These are phyloP conservation scores for Colletotrichum eleusines DNA, from an alignment of 2,329 filamentous ascomycete genomes.

Conservation along the genomic window DNA sequence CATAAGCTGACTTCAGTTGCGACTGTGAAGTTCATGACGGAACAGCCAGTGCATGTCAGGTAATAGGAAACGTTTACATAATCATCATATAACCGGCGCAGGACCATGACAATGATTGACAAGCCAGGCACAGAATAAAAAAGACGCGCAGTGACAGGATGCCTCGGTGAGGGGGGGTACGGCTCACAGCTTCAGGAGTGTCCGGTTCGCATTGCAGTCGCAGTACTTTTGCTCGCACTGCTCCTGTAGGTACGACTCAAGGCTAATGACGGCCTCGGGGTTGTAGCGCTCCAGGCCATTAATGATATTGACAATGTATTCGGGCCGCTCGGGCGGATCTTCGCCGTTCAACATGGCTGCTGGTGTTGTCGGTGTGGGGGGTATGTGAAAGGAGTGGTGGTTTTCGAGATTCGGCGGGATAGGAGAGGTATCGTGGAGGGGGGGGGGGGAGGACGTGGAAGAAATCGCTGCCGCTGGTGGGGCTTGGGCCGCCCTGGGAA, in stretches of 20 bases:
- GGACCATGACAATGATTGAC: conserved; percentile 40
- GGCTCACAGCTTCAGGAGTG: conserved; percentile 95
- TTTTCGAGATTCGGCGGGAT: conserved; percentile 44
- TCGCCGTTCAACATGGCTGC: conserved; percentile 74
- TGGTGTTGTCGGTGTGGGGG: conserved; percentile 32
- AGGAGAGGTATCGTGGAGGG: conserved; percentile 55
- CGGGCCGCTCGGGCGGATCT: conserved; percentile 90
- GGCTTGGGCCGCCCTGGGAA: conserved; percentile 42
- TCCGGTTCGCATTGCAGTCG: conserved; percentile 97
- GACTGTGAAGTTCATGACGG: conserved; percentile 65
- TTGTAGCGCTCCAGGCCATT: conserved; percentile 99
- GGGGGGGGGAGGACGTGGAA: conserved; percentile 56
- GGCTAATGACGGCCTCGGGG: conserved; percentile 91
- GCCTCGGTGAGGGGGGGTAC: background rate
- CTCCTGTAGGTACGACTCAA: conserved; percentile 93
- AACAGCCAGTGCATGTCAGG: conserved; percentile 73
- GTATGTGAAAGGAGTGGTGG: conserved; percentile 45
- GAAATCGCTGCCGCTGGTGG: conserved; percentile 39
- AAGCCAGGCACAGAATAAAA: background rate
- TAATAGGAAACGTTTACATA: conserved; percentile 98
- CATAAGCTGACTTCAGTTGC: conserved; percentile 73
- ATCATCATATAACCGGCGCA: conserved; percentile 73
- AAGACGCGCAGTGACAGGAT: background rate
- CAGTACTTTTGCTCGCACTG: conserved; percentile 96
- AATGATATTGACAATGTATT: conserved; percentile 92